These are phyloP conservation scores for Edaphochlamys debaryana DNA, from an alignment of 139 green algal genomes.

Conservation along the genomic window DNA sequence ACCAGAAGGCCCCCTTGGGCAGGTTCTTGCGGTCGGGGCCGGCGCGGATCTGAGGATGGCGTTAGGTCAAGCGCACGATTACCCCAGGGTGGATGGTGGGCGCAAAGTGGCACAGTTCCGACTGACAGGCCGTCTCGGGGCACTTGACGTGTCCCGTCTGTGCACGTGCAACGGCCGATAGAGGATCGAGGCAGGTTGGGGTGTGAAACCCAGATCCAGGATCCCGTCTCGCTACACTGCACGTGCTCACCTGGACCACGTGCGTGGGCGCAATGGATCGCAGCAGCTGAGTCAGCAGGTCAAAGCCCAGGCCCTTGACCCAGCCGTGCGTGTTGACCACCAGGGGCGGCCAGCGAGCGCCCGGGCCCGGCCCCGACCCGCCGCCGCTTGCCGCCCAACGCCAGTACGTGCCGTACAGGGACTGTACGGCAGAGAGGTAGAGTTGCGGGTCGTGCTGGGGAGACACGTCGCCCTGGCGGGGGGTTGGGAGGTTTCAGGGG, in stretches of 20 bases:
- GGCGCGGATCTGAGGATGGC: conserved; percentile 54
- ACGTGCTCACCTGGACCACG: not conserved
- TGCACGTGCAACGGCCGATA: too few relatives aligned
- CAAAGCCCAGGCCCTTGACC: conserved; percentile 84
- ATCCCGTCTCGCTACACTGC: too few relatives aligned
- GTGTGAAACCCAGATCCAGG: too few relatives aligned
- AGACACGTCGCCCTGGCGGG: conserved; percentile 72
- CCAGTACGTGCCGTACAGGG: conserved; percentile 55
- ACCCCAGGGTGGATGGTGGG: too few relatives aligned
- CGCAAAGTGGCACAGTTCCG: too few relatives aligned
- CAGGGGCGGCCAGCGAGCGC: conserved; percentile 59
- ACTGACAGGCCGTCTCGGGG: too few relatives aligned
- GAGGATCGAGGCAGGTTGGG: too few relatives aligned
- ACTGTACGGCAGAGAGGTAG: conserved; percentile 66
- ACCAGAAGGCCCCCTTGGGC: conserved; percentile 64
- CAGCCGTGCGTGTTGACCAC: conserved; percentile 91
- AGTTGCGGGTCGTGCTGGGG: conserved; percentile 71
- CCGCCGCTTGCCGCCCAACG: conserved; percentile 28
- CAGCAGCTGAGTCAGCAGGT: conserved; percentile 74
- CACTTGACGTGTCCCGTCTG: too few relatives aligned
- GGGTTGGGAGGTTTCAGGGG: not conserved
- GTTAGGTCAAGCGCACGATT: too few relatives aligned
- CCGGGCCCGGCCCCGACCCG: not conserved
- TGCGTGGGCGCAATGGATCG: conserved; percentile 56
- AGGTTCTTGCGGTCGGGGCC: conserved; percentile 69